phyloP scores from a whole-genome alignment of 768 basidiomycete species.

The Serendipita sp. region DNA sequence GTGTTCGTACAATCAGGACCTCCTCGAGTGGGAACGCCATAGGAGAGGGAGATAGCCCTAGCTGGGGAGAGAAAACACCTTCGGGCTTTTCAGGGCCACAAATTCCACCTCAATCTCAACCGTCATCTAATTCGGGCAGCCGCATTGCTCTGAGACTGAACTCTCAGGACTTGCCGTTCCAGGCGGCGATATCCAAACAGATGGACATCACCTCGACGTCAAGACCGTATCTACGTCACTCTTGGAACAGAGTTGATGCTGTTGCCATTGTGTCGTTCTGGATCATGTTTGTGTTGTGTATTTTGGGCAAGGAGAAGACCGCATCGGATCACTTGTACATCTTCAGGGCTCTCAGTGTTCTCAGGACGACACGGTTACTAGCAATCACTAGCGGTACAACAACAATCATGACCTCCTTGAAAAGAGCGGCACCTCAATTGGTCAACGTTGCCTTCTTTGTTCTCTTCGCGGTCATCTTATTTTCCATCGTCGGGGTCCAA shows the following conservation, averaged over 20 bases:
- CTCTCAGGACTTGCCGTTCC: neutral
- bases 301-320: slow-evolving; percentile 50
- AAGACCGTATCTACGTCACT: slow-evolving; percentile 77
- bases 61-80: neutral
- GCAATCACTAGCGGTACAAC: slow-evolving; percentile 86
- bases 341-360: slow-evolving; percentile 76
- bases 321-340: slow-evolving; percentile 54
- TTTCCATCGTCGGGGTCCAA: slow-evolving; percentile 90
- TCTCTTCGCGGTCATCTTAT: slow-evolving; percentile 72
- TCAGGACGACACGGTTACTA: slow-evolving; percentile 67
- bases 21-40: neutral
- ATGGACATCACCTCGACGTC: slow-evolving; percentile 32
- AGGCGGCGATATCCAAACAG: neutral
- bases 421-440: slow-evolving; percentile 77
- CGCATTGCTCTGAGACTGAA: neutral
- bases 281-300: slow-evolving; percentile 61
- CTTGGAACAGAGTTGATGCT: slow-evolving; percentile 83
- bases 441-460: slow-evolving; percentile 85
- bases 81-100: neutral
- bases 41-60: neutral
- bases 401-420: slow-evolving; percentile 84
- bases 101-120: neutral
- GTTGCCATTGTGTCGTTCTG: slow-evolving; percentile 78
- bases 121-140: neutral
- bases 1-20: neutral